Evolutionary conservation across 2,329 filamentous ascomycete species (phyloP).

Genomic region (Aspergillus sclerotialis): DNA sequence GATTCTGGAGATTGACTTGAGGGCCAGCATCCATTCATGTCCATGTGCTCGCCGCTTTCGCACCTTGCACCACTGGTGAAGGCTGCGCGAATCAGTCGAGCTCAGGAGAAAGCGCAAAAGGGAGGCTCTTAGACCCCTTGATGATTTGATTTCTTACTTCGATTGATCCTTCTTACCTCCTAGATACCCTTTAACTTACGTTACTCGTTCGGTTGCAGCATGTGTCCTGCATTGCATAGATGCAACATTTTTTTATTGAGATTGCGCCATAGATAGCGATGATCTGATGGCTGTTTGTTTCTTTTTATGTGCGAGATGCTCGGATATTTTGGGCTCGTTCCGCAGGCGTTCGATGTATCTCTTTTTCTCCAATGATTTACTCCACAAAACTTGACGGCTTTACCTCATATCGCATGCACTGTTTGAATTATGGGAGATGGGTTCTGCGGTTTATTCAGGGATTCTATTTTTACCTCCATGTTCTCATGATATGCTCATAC

Average conservation of each 20-base stretch:
- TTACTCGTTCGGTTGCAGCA: conserved; percentile 8
- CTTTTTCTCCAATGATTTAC: neutral
- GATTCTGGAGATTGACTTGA: conserved; percentile 5
- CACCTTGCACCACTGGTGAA: conserved; percentile 81
- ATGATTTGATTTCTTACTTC: conserved; percentile 15
- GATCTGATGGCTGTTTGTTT: conserved; percentile 10
- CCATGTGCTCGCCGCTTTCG: conserved; percentile 62
- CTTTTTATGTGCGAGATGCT: neutral
- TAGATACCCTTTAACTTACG: conserved; percentile 20
- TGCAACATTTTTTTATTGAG: neutral
- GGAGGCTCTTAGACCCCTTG: conserved; percentile 30
- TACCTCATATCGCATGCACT: too few relatives aligned
- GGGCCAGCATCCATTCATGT: conserved; percentile 71
- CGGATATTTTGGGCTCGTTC: neutral
- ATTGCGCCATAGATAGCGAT: conserved; percentile 18
- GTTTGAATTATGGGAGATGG: too few relatives aligned
- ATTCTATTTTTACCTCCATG: too few relatives aligned
- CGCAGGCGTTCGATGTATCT: neutral
- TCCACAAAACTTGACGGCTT: too few relatives aligned
- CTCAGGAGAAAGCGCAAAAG: conserved; percentile 74
- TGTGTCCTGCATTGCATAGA: neutral
- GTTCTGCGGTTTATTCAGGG: too few relatives aligned
- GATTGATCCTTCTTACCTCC: conserved; percentile 21
- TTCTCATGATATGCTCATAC: neutral
- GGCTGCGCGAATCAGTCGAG: conserved; percentile 75